A percentile compares a stretch with the other conserved stretches of the same genome.
These are phyloP conservation scores for Dothideomycetes sp. DNA, from an alignment of 2,329 filamentous ascomycete species.

Conservation along the genomic window DNA sequence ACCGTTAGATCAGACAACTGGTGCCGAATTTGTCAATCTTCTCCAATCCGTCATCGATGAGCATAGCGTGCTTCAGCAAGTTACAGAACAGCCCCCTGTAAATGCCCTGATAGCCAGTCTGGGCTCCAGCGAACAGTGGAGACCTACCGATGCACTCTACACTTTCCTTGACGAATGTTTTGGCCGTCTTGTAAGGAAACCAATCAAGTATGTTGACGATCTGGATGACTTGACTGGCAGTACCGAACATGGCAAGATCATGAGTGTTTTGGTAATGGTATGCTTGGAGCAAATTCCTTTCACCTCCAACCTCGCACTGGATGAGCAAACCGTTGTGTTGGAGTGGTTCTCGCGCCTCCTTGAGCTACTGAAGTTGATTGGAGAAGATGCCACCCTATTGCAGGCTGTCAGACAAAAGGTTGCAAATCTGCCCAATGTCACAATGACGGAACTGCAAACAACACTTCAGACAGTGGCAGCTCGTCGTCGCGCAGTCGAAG, in stretches of 20 bases:
- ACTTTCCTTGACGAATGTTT: conserved; percentile 76
- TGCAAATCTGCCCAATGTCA: neutral
- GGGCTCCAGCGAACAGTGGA: conserved; percentile 14
- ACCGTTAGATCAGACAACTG: conserved; percentile 30
- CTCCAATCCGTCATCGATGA: conserved; percentile 55
- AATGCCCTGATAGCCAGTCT: conserved; percentile 41
- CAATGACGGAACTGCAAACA: conserved; percentile 1
- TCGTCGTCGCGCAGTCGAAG: neutral
- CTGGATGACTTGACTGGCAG: conserved; percentile 42
- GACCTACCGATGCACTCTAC: conserved; percentile 39
- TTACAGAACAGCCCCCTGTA: conserved; percentile 30
- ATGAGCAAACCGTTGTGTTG: conserved; percentile 13
- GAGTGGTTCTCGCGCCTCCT: conserved; percentile 18
- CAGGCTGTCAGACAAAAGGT: conserved; percentile 4
- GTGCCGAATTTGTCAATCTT: conserved; percentile 32
- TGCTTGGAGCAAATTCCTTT: conserved; percentile 74
- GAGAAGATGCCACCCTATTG: conserved; percentile 10
- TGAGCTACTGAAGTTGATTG: conserved; percentile 14
- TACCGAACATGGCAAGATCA: conserved; percentile 22
- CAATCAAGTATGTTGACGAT: conserved; percentile 74
- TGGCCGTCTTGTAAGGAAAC: conserved; percentile 62
- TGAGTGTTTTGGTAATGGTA: conserved; percentile 59
- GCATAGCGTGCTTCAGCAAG: conserved; percentile 53
- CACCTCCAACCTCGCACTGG: conserved; percentile 35
- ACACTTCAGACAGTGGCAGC: neutral